A percentile compares a stretch with the other conserved stretches of the same genome.
phyloP scores from a whole-genome alignment of 208 protist genomes.

The Phytomonas sp. region DNA sequence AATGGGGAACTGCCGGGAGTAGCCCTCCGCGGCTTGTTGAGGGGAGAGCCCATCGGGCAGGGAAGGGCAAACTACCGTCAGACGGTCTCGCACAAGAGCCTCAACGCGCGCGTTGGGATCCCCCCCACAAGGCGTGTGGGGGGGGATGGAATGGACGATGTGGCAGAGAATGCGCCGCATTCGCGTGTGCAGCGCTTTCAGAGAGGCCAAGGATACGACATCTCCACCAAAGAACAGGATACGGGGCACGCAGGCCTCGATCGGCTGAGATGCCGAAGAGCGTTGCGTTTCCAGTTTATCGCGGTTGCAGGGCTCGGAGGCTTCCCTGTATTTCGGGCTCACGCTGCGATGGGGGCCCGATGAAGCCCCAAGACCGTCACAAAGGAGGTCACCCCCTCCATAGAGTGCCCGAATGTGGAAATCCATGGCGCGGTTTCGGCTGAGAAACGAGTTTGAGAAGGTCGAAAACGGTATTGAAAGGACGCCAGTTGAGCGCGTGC shows the following conservation, averaged over 20 bases:
- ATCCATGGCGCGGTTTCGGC: not conserved
- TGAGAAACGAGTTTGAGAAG: not conserved
- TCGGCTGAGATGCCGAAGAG: not conserved
- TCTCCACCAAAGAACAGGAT: constrained; percentile 84
- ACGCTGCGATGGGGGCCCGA: not conserved
- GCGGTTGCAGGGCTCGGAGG: not conserved
- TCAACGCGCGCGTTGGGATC: not conserved
- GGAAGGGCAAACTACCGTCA: constrained; percentile 69
- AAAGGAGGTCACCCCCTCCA: not conserved
- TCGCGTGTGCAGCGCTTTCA: constrained; percentile 62
- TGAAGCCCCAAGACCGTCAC: not conserved
- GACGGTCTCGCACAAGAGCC: constrained; percentile 31
- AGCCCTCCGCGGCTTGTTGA: constrained; percentile 19
- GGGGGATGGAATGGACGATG: not conserved
- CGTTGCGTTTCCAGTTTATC: not conserved
- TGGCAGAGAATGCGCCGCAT: constrained; percentile 33
- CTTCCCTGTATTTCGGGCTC: not conserved
- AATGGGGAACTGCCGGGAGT: constrained; percentile 69
- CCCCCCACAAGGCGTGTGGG: not conserved
- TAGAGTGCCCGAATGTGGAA: not conserved
- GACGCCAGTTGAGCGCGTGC: not conserved
- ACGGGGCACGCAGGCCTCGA: constrained; percentile 20
- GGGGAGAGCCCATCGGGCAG: constrained; percentile 42
- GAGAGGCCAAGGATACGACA: constrained; percentile 57
- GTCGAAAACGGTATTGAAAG: not conserved